These are phyloP conservation scores for Linum tenue DNA, from an alignment of 345 rosid genomes.

Conservation along the genomic window DNA sequence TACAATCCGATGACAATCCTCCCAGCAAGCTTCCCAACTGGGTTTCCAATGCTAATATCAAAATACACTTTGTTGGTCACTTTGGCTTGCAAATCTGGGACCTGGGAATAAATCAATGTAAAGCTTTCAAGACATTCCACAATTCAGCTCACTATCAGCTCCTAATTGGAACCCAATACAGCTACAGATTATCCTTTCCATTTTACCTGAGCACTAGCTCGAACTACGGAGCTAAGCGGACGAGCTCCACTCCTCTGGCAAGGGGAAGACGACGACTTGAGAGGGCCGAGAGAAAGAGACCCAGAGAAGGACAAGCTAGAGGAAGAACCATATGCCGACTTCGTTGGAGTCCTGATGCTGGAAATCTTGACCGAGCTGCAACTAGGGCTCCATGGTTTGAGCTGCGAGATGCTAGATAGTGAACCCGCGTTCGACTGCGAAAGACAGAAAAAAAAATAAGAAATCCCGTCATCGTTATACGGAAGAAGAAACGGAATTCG, in stretches of 20 bases:
- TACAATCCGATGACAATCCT: conserved; percentile 85
- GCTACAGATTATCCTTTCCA: not conserved
- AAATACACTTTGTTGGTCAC: conserved; percentile 85
- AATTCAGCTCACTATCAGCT: not conserved
- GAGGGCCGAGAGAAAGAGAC: not conserved
- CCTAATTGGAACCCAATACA: not conserved
- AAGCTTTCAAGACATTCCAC: not conserved
- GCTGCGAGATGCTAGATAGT: not conserved
- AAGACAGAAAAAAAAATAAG: not conserved
- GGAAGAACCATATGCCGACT: not conserved
- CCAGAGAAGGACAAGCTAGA: not conserved
- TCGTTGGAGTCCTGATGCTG: not conserved
- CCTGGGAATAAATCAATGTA: conserved; percentile 28
- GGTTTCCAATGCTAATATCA: conserved; percentile 88
- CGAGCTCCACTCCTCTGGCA: not conserved
- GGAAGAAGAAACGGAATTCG: not conserved
- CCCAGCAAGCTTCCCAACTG: conserved; percentile 78
- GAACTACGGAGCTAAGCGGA: not conserved
- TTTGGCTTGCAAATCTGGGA: conserved; percentile 48
- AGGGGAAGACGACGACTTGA: not conserved
- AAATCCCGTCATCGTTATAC: not conserved
- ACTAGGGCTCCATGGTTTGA: not conserved
- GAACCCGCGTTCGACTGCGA: not conserved
- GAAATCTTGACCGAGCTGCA: not conserved
- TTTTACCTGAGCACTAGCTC: not conserved